Evolutionary conservation across 2,329 filamentous ascomycete species (phyloP), one percentile per base, ranked within the genome.

Genomic region (Arthrinium phaeospermum): DNA sequence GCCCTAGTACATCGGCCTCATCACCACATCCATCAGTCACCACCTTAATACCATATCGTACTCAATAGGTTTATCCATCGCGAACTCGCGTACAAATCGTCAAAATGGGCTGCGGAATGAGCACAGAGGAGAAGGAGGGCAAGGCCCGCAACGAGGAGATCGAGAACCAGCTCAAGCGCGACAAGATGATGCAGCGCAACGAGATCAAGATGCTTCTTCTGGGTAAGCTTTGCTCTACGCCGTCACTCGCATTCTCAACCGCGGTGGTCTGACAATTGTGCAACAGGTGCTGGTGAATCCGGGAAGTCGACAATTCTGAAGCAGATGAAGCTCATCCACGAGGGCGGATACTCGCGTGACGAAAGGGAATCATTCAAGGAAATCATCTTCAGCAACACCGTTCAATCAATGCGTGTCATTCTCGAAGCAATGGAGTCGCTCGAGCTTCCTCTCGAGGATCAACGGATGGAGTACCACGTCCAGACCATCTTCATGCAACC

Each of bases 71-170:
- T 72, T 70, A 45, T 70, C 30, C 47, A 70, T 73, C 53, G 67
- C 68, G 71, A 67, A 72, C 71, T 27, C 71, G 71, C 61, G 47
- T 71, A 64, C 22, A 74, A 78, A 74, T 84, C 85, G 87, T 83
- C 92, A 95, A 88, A 81, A 99, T 99, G 96, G 96, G 96, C 91
- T 99, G 96, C 85, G 96, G 96, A 86, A 97, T 98, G 94, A 98
- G 96, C 85, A 98, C 96, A 82, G 96, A 98, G 89, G 96, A 98
- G 88, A 98, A 98, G 93, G 96, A 98, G 95, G 96, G 96, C 87
- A 98, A 98, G 94, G 94, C 95, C 89, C 93, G 96, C 80, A 98
- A 99, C 84, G 96, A 99, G 90, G 96, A 98, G 91, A 99, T 99
- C 82, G 96, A 99, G 87, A 98, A 98, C 85, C 96, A 98, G 89